Conservation (phyloP, 1,139 yeast genomes). For the Zygosaccharomyces pseudobailii region DNA sequence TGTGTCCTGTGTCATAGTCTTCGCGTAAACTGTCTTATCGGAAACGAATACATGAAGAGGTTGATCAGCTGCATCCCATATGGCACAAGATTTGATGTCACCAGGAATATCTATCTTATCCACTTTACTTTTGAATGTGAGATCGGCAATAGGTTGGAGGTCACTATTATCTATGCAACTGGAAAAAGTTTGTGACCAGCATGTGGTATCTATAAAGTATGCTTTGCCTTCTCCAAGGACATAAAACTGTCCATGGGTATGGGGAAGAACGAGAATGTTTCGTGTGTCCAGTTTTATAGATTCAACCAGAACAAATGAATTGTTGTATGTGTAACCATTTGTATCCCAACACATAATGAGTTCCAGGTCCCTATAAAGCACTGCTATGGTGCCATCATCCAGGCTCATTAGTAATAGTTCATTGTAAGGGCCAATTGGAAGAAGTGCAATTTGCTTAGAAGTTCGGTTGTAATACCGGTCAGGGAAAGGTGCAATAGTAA, state of each 20-base stretch:
- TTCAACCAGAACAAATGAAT: constrained; percentile 25
- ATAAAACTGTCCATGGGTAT: constrained; percentile 12
- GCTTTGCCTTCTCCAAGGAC: constrained; percentile 7
- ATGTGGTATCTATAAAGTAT: constrained; percentile 14
- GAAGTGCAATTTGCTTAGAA: constrained; percentile 35
- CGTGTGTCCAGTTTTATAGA: constrained; percentile 11
- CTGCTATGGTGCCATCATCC: constrained; percentile 24
- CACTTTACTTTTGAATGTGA: constrained; percentile 16
- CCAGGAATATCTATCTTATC: constrained; percentile 4
- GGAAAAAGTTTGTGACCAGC: constrained; percentile 18
- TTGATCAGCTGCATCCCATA: constrained; percentile 14
- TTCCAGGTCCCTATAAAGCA: constrained; percentile 29
- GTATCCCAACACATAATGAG: constrained; percentile 29
- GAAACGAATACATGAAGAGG: constrained; percentile 13
- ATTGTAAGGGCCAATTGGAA: constrained; percentile 29
- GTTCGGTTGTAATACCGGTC: constrained; percentile 42
- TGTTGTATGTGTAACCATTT: constrained; percentile 16
- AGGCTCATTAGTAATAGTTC: constrained; percentile 22
- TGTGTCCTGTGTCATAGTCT: background rate
- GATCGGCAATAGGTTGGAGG: constrained; percentile 14
- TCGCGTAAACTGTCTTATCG: constrained; percentile 2
- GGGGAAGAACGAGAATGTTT: constrained; percentile 3
- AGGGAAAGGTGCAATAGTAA: constrained; percentile 49
- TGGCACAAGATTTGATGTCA: constrained; percentile 8
- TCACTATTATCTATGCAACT: constrained; percentile 23